Base-by-base conservation (phyloP, 257 asterid genomes). In the Leonotis leonurus region DNA sequence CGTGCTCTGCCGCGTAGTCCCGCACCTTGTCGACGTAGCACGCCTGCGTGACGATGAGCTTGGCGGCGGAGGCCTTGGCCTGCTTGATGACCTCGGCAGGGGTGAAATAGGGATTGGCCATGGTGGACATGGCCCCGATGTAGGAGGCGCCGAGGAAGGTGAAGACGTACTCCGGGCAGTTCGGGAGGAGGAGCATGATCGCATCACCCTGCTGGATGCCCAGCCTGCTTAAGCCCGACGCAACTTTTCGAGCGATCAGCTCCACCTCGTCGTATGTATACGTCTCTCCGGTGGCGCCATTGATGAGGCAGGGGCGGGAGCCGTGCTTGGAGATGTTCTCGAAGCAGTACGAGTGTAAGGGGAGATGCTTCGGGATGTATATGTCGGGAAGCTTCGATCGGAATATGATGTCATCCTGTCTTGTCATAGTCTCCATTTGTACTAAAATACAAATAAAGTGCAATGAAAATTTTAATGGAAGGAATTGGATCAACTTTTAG, bases 31-130 rank as follows among this genome's bases (percentile, higher is more conserved):
- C 88, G 2, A 81, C 88, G 72, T 81, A 68, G 49, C 77, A 69
- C 0, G 77, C 70, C 18, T 75, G 87, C 0, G 98, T 91, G 6
- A 88, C 36, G 46, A 91, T 61, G 32, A 91, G 45, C 48, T 69
- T 84, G 0, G 96, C 78, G 0, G 8, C 32, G 0, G 98, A 81
- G 13, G 92, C 96, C 65, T 67, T 75, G 1, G 83, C 90, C 44
- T 91, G 96, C 70, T 91, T 91, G 1, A 69, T 32, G 1, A 91
- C 83, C 72, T 91, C 98, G 0, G 83, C 70, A 0, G 96, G 71
- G 11, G 89, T 88, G 56, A 88, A 91, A 18, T 67, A 73, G 1
- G 98, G 98, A 25, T 91, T 91, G 1, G 98, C 98, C 90, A 80
- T 86, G 1, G 96, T 88, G 5, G 90, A 58, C 0, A 84, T 13